Evolutionary conservation across 83 land plant genomes (phyloP), one percentile per base, ranked within the genome.

Genomic region (Thuja plicata): DNA sequence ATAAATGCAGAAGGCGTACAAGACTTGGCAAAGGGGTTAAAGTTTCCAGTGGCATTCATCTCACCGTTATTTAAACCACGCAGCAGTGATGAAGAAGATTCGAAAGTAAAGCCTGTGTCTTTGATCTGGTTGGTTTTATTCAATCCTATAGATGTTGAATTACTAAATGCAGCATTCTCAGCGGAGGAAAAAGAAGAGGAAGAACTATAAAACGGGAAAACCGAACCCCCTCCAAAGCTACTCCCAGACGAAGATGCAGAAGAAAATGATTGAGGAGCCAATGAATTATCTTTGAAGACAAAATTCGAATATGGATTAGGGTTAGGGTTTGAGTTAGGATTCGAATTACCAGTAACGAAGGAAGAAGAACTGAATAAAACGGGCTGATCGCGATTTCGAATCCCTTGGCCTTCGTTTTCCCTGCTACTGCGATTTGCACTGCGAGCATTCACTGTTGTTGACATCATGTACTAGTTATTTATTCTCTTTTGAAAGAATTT

Each of bases 331-430:
- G 82, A 19, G 43, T 78, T 35, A 78, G 41, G 41, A 13, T 16
- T 35, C 3, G 35, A 16, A 78, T 32, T 11, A 30, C 43, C 40
- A 17, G 40, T 40, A 78, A 43, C 82, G 21, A 17, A 17, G 24
- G 38, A 78, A 34, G 24, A 6, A 3, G 24, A 6, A 3, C 43
- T 15, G 82, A 35, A 38, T 38, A 16, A 45, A 16, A 24, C 38
- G 45, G 21, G 82, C 82, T 66, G 82, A 38, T 78, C 82, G 17
- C 82, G 43, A 46, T 78, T 66, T 38, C 82, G 82, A 38, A 78
- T 78, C 45, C 27, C 82, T 78, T 38, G 82, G 82, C 82, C 24
- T 78, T 35, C 82, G 82, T 38, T 78, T 78, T 38, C 82, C 45
- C 35, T 74, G 79, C 40, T 74, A 35, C 32, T 73, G 13, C 17